Evolutionary conservation across 2,329 filamentous ascomycete genomes (phyloP), one percentile per base, ranked within the genome.

Genomic region (Xylariaceae sp.): DNA sequence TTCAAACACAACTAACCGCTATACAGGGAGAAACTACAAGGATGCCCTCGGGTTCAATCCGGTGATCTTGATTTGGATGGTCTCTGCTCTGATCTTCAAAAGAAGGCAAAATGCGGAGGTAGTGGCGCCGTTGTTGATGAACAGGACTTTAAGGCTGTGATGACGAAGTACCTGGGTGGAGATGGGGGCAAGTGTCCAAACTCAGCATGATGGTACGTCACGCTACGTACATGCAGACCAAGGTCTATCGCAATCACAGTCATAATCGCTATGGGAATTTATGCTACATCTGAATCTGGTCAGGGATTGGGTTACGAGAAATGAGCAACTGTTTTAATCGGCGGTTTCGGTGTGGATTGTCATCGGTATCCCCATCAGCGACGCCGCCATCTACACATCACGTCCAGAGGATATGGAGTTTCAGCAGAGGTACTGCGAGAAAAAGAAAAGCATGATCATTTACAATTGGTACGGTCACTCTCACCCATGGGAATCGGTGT

Each of bases 41-140:
- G 78, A 28, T 94, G 89, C 64, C 83, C 89, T 45, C 89, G 86
- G 62, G 93, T 95, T 54, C 86, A 90, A 60, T 87, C 80, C 43
- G 90, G 90, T 54, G 90, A 94, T 54, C 89, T 97, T 51, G 93
- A 98, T 53, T 85, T 98, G 37, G 93, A 98, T 60, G 83, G 85
- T 26, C 77, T 98, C 18, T 98, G 93, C 68, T 86, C 85, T 4
- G 90, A 98, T 61, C 79, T 98, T 12, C 87, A 91, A 50, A 87
- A 90, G 63, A 98, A 98, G 70, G 93, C 93, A 43, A 93, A 91
- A 61, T 98, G 93, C 64, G 95, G 89, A 0, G 87, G 95, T 53
- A 85, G 77, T 15, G 91, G 93, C 13, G 88, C 94, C 11, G 88
- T 95, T 15, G 87, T 98, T 18, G 85, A 89, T 48, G 83, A 95